phyloP scores from a whole-genome alignment of 1,284 basidiomycete genomes.

The Rhizoctonia solani region DNA sequence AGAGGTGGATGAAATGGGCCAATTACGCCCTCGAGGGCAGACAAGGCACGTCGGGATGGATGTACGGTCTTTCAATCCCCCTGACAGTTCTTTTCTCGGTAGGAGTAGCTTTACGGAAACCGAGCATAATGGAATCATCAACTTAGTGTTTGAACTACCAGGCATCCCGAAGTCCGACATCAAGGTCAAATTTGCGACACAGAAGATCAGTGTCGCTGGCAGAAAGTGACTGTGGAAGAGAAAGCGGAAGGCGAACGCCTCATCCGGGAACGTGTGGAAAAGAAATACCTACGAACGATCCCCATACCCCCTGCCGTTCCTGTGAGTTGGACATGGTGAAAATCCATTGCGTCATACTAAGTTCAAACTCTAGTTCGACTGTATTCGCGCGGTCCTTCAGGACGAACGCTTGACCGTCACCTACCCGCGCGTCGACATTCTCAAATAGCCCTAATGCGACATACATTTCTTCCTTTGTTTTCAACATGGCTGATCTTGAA shows the following conservation, averaged over 20 bases:
- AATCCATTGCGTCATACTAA: background rate
- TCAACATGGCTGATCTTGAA: background rate
- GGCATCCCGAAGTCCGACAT: conserved; percentile 26
- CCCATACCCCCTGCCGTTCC: conserved; percentile 27
- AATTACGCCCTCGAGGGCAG: background rate
- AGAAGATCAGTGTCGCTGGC: conserved; percentile 31
- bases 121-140: conserved; percentile 22
- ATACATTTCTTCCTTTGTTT: background rate
- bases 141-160: conserved; percentile 8
- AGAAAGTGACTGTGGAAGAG: conserved; percentile 23
- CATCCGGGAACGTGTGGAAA: conserved; percentile 24
- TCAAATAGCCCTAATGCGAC: background rate
- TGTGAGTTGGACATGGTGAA: background rate
- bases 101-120: conserved; percentile 21
- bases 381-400: conserved; percentile 14
- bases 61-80: background rate
- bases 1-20: conserved; percentile 13
- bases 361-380: conserved; percentile 4
- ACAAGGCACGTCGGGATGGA: conserved; percentile 4
- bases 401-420: conserved; percentile 22
- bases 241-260: conserved; percentile 22
- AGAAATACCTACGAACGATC: conserved; percentile 21
- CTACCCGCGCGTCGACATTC: conserved; percentile 22
- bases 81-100: background rate
- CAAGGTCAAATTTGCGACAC: conserved; percentile 31